Evolutionary conservation across 257 asterid genomes (phyloP).

Genomic region (Gardenia jasminoides): DNA sequence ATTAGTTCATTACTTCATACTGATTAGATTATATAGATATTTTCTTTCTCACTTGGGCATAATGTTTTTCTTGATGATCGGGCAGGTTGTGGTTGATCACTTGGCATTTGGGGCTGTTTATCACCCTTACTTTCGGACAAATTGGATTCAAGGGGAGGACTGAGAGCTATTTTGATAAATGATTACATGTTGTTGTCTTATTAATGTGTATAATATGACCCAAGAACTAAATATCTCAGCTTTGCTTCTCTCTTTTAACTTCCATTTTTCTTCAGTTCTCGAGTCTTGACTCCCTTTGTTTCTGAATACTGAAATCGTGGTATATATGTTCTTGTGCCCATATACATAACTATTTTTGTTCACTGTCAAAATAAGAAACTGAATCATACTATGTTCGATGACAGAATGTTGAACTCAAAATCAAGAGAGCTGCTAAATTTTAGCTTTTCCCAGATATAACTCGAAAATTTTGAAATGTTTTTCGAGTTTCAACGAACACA

Average conservation of each 20-base stretch:
- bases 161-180: slow-evolving; percentile 59
- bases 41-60: slow-evolving; percentile 10
- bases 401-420: no score
- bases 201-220: slow-evolving; percentile 16
- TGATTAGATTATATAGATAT: neutral
- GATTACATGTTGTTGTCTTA: neutral
- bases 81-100: slow-evolving; percentile 85
- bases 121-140: slow-evolving; percentile 84
- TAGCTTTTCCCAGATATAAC: no score
- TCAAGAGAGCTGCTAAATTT: no score
- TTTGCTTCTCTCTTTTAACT: slow-evolving; percentile 2
- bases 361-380: no score
- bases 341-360: no score
- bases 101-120: slow-evolving; percentile 86
- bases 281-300: neutral
- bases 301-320: neutral
- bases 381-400: no score
- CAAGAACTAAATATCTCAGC: neutral
- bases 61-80: neutral
- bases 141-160: slow-evolving; percentile 99
- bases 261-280: neutral
- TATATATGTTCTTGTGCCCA: neutral
- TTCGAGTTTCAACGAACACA: no score
- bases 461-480: no score
- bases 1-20: neutral